Evolutionary conservation across 2,329 filamentous ascomycete species (phyloP).

Genomic region (Talaromyces piceae): DNA sequence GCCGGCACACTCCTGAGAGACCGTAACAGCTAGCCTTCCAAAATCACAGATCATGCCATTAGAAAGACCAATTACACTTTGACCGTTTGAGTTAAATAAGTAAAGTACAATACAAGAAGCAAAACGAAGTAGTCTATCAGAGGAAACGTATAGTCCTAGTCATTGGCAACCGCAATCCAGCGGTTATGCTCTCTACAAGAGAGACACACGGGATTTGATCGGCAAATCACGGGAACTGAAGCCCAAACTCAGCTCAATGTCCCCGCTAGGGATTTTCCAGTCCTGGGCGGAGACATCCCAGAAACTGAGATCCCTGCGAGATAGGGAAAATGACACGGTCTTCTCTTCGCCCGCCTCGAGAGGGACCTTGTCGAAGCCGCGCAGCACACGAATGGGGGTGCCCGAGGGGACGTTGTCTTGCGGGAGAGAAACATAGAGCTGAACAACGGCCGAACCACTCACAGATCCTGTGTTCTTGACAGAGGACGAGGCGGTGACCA

Average conservation of each 20-base stretch:
- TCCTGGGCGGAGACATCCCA: slow-evolving; percentile 35
- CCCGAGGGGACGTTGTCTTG: slow-evolving; percentile 17
- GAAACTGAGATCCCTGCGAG: slow-evolving; percentile 33
- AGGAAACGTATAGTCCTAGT: background rate
- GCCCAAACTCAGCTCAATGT: background rate
- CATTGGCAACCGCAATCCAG: background rate
- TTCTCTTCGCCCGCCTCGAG: slow-evolving; percentile 7
- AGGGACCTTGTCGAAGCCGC: slow-evolving; percentile 11
- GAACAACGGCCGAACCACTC: slow-evolving; percentile 49
- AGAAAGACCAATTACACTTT: no score
- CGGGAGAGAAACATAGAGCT: slow-evolving; percentile 44
- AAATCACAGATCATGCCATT: no score
- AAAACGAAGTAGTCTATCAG: background rate
- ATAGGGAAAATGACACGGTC: slow-evolving; percentile 20
- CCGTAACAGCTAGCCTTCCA: no score
- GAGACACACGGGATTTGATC: background rate
- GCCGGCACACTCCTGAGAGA: no score
- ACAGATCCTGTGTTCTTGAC: slow-evolving; percentile 49
- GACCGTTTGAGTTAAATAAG: no score
- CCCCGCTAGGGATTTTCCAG: slow-evolving; percentile 24
- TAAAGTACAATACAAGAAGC: no score
- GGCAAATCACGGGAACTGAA: background rate
- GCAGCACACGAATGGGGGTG: slow-evolving; percentile 17
- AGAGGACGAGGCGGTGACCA: background rate
- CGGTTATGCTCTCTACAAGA: background rate